A percentile compares a stretch with the other conserved stretches of the same genome.
Evolutionary conservation across 305 asterid genomes (phyloP).

Genomic region (Solanum hybrid): DNA sequence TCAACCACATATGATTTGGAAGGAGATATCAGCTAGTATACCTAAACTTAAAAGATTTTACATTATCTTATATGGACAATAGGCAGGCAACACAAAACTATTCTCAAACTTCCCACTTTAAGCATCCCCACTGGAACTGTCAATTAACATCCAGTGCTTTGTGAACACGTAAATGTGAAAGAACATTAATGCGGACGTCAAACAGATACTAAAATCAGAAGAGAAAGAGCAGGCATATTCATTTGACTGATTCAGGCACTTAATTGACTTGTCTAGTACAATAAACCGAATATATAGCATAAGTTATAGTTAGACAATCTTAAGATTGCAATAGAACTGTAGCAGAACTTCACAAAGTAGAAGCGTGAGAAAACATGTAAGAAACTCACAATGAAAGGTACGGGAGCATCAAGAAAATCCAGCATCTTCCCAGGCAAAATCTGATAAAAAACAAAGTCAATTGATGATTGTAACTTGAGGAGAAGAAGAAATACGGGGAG

Average conservation of each 20-base stretch:
- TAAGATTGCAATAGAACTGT: not conserved
- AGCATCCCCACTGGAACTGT: not conserved
- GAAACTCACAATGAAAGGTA: slow-evolving; percentile 83
- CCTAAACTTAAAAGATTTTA: not conserved
- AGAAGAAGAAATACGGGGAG: not conserved
- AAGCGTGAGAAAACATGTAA: not conserved
- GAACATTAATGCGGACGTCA: not conserved
- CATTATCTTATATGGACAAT: not conserved
- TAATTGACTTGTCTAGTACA: not conserved
- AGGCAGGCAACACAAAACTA: not conserved
- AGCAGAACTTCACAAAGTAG: not conserved
- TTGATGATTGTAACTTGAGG: slow-evolving; percentile 7
- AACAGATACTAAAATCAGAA: not conserved
- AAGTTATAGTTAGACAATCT: not conserved
- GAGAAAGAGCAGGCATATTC: not conserved
- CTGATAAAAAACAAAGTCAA: slow-evolving; percentile 28
- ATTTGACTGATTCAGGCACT: not conserved
- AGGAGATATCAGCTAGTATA: not conserved
- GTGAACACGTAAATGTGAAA: not conserved
- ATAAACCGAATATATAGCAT: not conserved
- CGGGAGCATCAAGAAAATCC: slow-evolving; percentile 96
- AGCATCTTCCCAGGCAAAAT: slow-evolving; percentile 88
- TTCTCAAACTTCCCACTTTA: not conserved
- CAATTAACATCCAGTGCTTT: not conserved
- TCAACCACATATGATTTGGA: not conserved